Percentiles rank a stretch among this genome's conserved stretches.
phyloP scores from a whole-genome alignment of 2,329 filamentous ascomycete species.

The Colletotrichum shisoi region DNA sequence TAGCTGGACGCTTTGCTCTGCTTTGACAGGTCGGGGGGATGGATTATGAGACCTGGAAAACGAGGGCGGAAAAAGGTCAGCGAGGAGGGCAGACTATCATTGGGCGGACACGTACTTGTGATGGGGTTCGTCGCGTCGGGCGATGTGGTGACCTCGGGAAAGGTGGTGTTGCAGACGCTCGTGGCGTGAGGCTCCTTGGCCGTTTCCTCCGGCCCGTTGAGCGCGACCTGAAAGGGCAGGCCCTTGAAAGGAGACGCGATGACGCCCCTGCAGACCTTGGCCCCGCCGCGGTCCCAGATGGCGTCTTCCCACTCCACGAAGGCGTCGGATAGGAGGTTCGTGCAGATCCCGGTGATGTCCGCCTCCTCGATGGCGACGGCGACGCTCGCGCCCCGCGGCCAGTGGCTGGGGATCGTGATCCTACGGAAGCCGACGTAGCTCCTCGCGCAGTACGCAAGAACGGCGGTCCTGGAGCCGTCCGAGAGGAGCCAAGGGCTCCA shows the following conservation, averaged over 20 bases:
- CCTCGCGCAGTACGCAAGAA: slow-evolving; percentile 60
- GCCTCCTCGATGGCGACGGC: slow-evolving; percentile 50
- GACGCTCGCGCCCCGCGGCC: slow-evolving; percentile 50
- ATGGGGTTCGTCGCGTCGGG: slow-evolving; percentile 55
- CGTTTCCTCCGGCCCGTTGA: slow-evolving; percentile 46
- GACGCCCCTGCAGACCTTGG: slow-evolving; percentile 59
- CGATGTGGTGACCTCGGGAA: slow-evolving; percentile 48
- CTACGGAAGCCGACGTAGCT: slow-evolving; percentile 65
- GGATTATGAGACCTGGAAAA: slow-evolving; percentile 57
- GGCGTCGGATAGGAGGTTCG: slow-evolving; percentile 60
- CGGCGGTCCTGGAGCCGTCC: slow-evolving; percentile 50
- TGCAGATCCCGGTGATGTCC: slow-evolving; percentile 59
- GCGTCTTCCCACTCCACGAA: slow-evolving; percentile 65
- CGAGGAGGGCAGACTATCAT: slow-evolving; percentile 29
- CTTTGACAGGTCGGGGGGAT: slow-evolving; percentile 48
- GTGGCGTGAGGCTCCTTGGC: slow-evolving; percentile 50
- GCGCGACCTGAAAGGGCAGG: slow-evolving; percentile 60
- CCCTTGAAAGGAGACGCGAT: slow-evolving; percentile 61
- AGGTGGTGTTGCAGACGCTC: slow-evolving; percentile 57
- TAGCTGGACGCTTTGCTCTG: slow-evolving; percentile 55
- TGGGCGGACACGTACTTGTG: slow-evolving; percentile 49
- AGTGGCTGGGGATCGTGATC: slow-evolving; percentile 52
- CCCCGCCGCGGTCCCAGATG: slow-evolving; percentile 52
- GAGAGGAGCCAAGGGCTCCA: slow-evolving; percentile 63
- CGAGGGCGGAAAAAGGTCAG: background rate